Evolutionary conservation across 768 basidiomycete species (phyloP).

Genomic region (Dacryopinax primogenitus): DNA sequence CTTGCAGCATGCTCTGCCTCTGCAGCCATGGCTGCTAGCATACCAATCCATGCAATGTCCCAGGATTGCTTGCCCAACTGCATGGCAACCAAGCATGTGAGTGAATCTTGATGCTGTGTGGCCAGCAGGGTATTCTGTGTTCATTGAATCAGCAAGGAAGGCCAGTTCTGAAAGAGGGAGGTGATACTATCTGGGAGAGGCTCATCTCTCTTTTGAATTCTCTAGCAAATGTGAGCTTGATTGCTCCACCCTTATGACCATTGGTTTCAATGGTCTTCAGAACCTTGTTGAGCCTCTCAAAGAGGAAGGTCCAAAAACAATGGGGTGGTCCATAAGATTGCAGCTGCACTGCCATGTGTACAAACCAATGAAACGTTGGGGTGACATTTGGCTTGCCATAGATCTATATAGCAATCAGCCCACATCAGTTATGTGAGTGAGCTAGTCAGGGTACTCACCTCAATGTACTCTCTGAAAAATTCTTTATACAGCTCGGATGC

Average conservation of each 20-base stretch:
- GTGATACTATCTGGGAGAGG: not conserved
- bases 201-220: slow-evolving; percentile 16
- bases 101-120: not conserved
- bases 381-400: slow-evolving; percentile 25
- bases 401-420: slow-evolving; percentile 18
- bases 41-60: not conserved
- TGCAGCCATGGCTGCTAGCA: not conserved
- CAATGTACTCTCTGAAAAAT: not conserved
- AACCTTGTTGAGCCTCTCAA: slow-evolving; percentile 28
- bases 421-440: not conserved
- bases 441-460: not conserved
- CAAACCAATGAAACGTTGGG: slow-evolving; percentile 32
- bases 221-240: slow-evolving; percentile 27
- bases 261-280: slow-evolving; percentile 29
- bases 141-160: not conserved
- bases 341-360: slow-evolving; percentile 23
- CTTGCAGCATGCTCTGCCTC: not conserved
- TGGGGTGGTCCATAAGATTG: slow-evolving; percentile 29
- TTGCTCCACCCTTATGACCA: slow-evolving; percentile 25
- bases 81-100: not conserved
- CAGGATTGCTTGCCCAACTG: not conserved
- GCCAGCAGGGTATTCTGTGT: not conserved
- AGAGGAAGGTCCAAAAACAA: slow-evolving; percentile 31
- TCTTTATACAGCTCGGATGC: not conserved
- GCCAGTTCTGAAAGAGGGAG: not conserved